These are phyloP conservation scores for Miscanthus lutarioriparius DNA, from an alignment of 176 grass and related monocot genomes.

Conservation along the genomic window DNA sequence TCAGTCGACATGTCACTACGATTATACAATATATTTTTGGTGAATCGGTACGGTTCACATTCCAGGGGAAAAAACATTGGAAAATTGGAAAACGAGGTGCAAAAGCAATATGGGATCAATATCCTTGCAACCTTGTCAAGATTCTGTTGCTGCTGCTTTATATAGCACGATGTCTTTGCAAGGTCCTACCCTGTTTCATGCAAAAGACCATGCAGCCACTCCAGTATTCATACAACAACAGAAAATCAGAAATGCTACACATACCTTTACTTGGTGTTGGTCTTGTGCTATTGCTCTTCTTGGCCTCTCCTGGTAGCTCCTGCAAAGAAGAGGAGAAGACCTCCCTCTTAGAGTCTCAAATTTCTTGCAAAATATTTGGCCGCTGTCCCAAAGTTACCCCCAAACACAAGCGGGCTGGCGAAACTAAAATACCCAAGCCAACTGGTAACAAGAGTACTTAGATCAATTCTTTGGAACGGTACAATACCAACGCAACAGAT, in stretches of 20 bases:
- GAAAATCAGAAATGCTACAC: neutral
- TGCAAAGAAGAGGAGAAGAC: slow-evolving; percentile 36
- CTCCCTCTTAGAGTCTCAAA: slow-evolving; percentile 35
- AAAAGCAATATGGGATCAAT: neutral
- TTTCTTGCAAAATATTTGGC: no score
- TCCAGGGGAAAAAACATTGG: neutral
- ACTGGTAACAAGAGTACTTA: no score
- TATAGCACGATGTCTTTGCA: neutral
- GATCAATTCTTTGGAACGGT: no score
- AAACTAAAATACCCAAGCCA: no score
- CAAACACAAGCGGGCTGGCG: no score
- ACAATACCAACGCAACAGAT: no score
- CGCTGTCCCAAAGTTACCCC: no score
- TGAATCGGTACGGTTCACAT: neutral
- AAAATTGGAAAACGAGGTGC: neutral
- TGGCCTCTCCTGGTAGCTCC: slow-evolving; percentile 15
- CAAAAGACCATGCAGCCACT: slow-evolving; percentile 14
- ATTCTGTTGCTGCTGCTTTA: slow-evolving; percentile 11
- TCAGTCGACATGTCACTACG: neutral
- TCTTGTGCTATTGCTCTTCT: neutral
- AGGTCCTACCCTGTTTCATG: slow-evolving; percentile 6
- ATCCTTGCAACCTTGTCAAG: slow-evolving; percentile 9
- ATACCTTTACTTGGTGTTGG: slow-evolving; percentile 10
- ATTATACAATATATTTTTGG: neutral
- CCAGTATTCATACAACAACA: neutral